Evolutionary conservation across 2,329 filamentous ascomycete species (phyloP), one percentile per base, ranked within the genome.

Genomic region (Ophiostoma quercus): DNA sequence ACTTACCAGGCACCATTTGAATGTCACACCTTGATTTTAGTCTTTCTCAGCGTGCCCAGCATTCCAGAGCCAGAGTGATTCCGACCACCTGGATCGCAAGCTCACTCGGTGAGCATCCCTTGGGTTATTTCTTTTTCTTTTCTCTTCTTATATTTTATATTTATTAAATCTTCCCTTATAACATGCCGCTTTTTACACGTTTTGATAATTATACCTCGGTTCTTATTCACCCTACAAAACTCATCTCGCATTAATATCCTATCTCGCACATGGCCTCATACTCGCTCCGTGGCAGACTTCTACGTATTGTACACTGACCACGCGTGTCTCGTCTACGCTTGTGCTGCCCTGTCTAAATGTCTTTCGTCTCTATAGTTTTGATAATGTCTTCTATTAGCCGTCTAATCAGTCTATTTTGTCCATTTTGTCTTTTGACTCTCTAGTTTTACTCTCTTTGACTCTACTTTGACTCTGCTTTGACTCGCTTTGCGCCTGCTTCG

Each of bases 281-380:
- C 57, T 62, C 57, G 57, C 57, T 62, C 57, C 57, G 57, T 62
- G 22, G 7, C 32, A 7, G 6, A 32, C 25, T 29, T 6, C 22
- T 29, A 9, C 8, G 16, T 6, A 32, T 25, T 25, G 39, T 32
- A 14, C 51, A 57, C 57, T 16, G 25, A 14, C 57, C 12, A 62
- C 25, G 51, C 51, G 51, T 57, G 51, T 57, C 51, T 57, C 51
- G 51, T 47, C 51, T 57, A 57, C 22, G 51, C 51, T 25, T 57
- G 51, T 25, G 51, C 51, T 57, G n/a, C 43, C 16, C 25, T 60
- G 22, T 60, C 25, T 29, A 47, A 14, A 47, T 47, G 43, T n/a
- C 16, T 47, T 47, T n/a, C 19, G 19, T 47, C 19, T 47, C 43
- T 47, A 16, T 43, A 47, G 43, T 47, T 62, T 25, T 62, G 25